Base-by-base conservation (phyloP, 768 basidiomycete genomes). In the Podaxis carcinomalis region DNA sequence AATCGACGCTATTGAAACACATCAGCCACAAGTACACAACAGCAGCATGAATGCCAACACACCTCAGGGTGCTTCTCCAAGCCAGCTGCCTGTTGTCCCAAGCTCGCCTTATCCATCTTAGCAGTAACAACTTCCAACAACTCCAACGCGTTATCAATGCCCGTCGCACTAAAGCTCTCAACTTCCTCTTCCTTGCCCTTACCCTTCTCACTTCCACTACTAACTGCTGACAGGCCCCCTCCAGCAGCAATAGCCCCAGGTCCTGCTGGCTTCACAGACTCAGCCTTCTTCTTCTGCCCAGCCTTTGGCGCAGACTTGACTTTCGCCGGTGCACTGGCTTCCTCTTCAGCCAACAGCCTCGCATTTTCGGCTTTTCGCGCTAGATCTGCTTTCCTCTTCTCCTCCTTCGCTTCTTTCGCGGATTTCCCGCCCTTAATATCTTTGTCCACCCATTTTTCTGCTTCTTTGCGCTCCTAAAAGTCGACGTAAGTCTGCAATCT, bases 51-150 rank as follows among this genome's bases (percentile, higher is more conserved):
- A 10, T 23, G 35, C 6, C 51, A 57, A 74, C 82, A 51, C 68
- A 93, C 93, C 86, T 97, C 95, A 55, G 95, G 95, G 80, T 97
- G 95, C 57, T 81, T 83, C 76, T 97, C 94, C 37, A 97, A 83
- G 40, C 83, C 82, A 55, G 92, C 92, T 13, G 95, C 94, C 72
- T 91, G 89, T 61, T 87, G 84, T 0, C 95, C 94, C 36, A 95
- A 78, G 66, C 90, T 92, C 1, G 92, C 92, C 76, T 96, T 96
- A 73, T 96, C 95, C 83, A 85, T 88, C 81, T 93, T 95, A 2
- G 92, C 91, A 51, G 86, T 95, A 27, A 96, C 93, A 3, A 94
- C 83, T 61, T 93, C 90, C 63, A 97, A 72, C 57, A 96, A 80
- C 73, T 98, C 95, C 54, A 98, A 71, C 7, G 92, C 93, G 70